These are phyloP conservation scores for Clonostachys sp. DNA, from an alignment of 2,329 filamentous ascomycete genomes.

Conservation along the genomic window DNA sequence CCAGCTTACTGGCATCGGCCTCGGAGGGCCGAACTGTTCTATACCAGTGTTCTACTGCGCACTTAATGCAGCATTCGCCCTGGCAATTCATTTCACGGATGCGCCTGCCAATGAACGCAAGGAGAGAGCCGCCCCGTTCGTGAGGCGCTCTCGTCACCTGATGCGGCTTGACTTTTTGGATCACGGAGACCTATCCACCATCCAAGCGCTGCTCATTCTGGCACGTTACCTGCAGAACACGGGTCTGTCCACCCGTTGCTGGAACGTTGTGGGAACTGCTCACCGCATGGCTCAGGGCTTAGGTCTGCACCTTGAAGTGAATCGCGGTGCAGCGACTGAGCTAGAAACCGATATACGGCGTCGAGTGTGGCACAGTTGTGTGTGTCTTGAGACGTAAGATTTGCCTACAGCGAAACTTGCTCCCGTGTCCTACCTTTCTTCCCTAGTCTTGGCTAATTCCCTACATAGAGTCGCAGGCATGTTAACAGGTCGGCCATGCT, in stretches of 20 bases:
- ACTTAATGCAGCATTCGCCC: constrained; percentile 31
- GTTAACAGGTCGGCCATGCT: too few relatives aligned
- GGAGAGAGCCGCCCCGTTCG: constrained; percentile 17
- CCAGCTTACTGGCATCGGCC: neutral
- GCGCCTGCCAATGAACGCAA: constrained; percentile 9
- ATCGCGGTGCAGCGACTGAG: too few relatives aligned
- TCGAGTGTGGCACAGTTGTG: too few relatives aligned
- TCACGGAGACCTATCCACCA: constrained; percentile 23
- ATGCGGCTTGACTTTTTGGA: constrained; percentile 21
- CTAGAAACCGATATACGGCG: too few relatives aligned
- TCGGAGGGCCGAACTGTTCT: constrained; percentile 4
- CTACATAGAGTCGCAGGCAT: too few relatives aligned
- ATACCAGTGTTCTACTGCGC: constrained; percentile 27
- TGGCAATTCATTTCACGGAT: constrained; percentile 29
- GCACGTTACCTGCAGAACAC: constrained; percentile 30
- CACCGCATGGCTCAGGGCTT: neutral
- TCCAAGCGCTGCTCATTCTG: constrained; percentile 28
- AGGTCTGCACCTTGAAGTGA: neutral
- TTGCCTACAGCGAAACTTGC: too few relatives aligned
- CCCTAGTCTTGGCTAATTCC: too few relatives aligned
- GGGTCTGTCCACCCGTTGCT: constrained; percentile 25
- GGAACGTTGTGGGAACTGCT: constrained; percentile 1
- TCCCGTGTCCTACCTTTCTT: too few relatives aligned
- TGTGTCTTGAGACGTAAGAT: too few relatives aligned
- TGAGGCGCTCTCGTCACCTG: constrained; percentile 19